A percentile compares a stretch with the other conserved stretches of the same genome.
These are phyloP conservation scores for Clarkia xantiana DNA, from an alignment of 345 rosid genomes.

Conservation along the genomic window DNA sequence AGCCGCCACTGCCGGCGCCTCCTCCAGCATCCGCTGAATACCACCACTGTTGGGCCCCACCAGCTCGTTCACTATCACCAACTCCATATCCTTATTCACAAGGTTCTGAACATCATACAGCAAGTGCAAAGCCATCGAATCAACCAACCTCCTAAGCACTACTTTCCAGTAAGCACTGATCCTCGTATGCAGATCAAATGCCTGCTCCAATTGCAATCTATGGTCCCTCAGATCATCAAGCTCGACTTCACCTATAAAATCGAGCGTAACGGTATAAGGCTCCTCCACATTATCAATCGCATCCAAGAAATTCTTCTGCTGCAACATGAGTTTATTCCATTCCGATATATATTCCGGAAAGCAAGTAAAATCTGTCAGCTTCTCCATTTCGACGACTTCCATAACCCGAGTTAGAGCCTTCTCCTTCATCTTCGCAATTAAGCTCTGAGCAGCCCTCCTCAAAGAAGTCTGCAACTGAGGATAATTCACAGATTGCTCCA, in stretches of 20 bases:
- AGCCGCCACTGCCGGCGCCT: constrained; percentile 9
- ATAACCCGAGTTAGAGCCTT: constrained; percentile 13
- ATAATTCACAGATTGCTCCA: constrained; percentile 9
- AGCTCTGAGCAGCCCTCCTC: constrained; percentile 13
- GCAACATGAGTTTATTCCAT: constrained; percentile 14
- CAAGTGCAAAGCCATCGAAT: constrained; percentile 15
- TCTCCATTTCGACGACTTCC: constrained; percentile 24
- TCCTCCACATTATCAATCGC: not conserved
- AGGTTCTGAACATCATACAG: constrained; percentile 7
- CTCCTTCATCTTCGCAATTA: constrained; percentile 18
- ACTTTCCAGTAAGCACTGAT: constrained; percentile 19
- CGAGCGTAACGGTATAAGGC: not conserved
- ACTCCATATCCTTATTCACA: constrained; percentile 14
- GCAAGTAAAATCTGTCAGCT: constrained; percentile 21
- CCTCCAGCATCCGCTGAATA: constrained; percentile 16
- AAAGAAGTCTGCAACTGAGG: constrained; percentile 10
- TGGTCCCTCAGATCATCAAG: not conserved
- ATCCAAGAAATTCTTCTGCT: constrained; percentile 1
- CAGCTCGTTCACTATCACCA: constrained; percentile 10
- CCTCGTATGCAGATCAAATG: constrained; percentile 21
- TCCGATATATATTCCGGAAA: constrained; percentile 16
- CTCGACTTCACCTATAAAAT: constrained; percentile 10
- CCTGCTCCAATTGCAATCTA: not conserved
- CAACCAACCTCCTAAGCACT: constrained; percentile 18
- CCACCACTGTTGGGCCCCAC: constrained; percentile 9